Base-by-base conservation (phyloP, 2,329 filamentous ascomycete species). In the Zymoseptoria brevis region DNA sequence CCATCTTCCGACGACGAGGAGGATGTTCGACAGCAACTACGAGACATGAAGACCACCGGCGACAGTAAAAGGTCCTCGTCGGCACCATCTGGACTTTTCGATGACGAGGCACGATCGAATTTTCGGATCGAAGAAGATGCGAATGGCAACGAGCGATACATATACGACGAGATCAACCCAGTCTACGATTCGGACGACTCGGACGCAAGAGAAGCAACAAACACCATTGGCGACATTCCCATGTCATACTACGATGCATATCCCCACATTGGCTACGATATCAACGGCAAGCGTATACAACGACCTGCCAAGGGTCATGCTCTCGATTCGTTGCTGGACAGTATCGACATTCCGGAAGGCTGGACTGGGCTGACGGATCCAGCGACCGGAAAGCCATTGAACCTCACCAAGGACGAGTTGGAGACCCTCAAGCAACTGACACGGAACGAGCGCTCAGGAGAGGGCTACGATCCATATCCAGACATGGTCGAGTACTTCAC, bases 241-340 rank as follows among this genome's bases (percentile, higher is more conserved):
- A 79, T 97, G 54, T 88, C 89, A 2, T 97, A 96, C 76, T 99
- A 99, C 79, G 94, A 99, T 74, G 88, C 90, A 41, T 99, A 96
- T 73, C 94, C 94, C 55, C 94, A 99, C 73, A 96, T 99, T 72
- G 94, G 94, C 60, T 99, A 99, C 76, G 90, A 96, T 69, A 97
- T 99, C 78, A 96, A 99, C 74, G 94, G 94, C 74, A 96, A 95
- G 82, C 95, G 89, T 75, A 96, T 99, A 64, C 89, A 96, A 86
- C 88, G 94, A 56, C 94, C 94, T 6, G 94, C 95, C 3, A 93
- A 91, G 67, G 93, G 93, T 56, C 88, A 96, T 73, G 94, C 94
- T 41, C 79, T 99, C 30, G 94, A 99, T 79, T 90, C 91, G 11
- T 81, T 99, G 50, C 81, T 99, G 8, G 93, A 99, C 69, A 96